Evolutionary conservation across 352 stramenopile species (phyloP).

Genomic region (Hyaloperonospora brassicae): DNA sequence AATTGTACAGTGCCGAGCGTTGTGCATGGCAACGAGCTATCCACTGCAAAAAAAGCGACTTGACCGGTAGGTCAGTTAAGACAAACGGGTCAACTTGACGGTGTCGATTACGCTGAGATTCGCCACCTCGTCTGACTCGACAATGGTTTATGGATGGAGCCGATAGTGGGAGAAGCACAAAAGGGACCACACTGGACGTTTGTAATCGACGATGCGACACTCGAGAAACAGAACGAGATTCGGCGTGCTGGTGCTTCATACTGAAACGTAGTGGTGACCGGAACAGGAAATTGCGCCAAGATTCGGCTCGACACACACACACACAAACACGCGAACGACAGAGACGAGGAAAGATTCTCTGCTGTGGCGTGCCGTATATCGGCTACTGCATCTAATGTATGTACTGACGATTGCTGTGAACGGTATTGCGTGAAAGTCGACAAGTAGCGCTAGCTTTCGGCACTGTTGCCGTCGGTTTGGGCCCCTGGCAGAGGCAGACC

Average conservation of each 20-base stretch:
- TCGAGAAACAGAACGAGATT: slow-evolving; percentile 14
- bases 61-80: slow-evolving; percentile 2
- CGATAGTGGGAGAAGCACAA: neutral
- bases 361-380: too few species aligned
- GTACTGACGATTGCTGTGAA: too few species aligned
- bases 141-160: slow-evolving; percentile 1
- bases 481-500: too few species aligned
- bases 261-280: slow-evolving; percentile 8
- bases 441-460: too few species aligned
- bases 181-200: neutral
- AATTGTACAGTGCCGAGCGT: slow-evolving; percentile 18
- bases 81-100: slow-evolving; percentile 10
- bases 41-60: slow-evolving; percentile 2
- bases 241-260: neutral
- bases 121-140: neutral
- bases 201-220: slow-evolving; percentile 4
- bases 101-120: slow-evolving; percentile 13
- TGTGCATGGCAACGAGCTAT: slow-evolving; percentile 1
- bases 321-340: too few species aligned
- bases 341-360: too few species aligned
- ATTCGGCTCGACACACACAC: slow-evolving; percentile 4
- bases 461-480: too few species aligned
- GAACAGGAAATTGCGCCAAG: slow-evolving; percentile 5
- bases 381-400: too few species aligned
- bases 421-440: too few species aligned